Percentiles rank a stretch among this genome's conserved stretches.
These are phyloP conservation scores for Phaeoacremonium minimum DNA, from an alignment of 2,329 filamentous ascomycete species.

Conservation along the genomic window DNA sequence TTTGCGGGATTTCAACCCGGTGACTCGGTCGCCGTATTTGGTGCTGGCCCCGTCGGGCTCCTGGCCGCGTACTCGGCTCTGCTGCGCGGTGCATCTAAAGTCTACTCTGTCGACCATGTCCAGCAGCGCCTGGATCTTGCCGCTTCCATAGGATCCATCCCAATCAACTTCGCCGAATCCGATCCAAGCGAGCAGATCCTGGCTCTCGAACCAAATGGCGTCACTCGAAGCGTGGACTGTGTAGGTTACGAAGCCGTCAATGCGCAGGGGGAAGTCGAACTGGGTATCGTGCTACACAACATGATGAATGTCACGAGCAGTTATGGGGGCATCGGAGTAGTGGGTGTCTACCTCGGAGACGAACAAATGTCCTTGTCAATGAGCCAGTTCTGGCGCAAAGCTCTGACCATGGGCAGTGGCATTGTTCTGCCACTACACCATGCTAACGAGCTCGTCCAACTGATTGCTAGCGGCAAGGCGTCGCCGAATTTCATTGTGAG, in stretches of 20 bases:
- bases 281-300: not conserved
- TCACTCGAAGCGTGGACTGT: constrained; percentile 14
- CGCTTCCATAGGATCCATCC: constrained; percentile 12
- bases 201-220: constrained; percentile 10
- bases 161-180: constrained; percentile 13
- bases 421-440: not conserved
- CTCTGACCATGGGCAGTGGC: constrained; percentile 2
- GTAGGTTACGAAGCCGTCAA: constrained; percentile 13
- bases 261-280: constrained; percentile 4
- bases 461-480: constrained; percentile 18
- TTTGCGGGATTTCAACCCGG: constrained; percentile 31
- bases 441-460: constrained; percentile 4
- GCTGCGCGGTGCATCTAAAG: constrained; percentile 14
- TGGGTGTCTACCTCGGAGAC: constrained; percentile 12
- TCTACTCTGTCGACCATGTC: constrained; percentile 17
- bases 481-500: constrained; percentile 20
- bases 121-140: constrained; percentile 13
- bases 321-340: constrained; percentile 16
- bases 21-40: constrained; percentile 17
- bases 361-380: constrained; percentile 3
- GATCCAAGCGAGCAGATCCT: constrained; percentile 15
- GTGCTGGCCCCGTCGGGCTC: constrained; percentile 17
- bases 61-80: constrained; percentile 16
- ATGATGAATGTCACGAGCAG: not conserved
- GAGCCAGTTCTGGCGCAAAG: constrained; percentile 8